Evolutionary conservation across 2,329 filamentous ascomycete species (phyloP), one percentile per base, ranked within the genome.

Genomic region (Huntiella bhutanensis): DNA sequence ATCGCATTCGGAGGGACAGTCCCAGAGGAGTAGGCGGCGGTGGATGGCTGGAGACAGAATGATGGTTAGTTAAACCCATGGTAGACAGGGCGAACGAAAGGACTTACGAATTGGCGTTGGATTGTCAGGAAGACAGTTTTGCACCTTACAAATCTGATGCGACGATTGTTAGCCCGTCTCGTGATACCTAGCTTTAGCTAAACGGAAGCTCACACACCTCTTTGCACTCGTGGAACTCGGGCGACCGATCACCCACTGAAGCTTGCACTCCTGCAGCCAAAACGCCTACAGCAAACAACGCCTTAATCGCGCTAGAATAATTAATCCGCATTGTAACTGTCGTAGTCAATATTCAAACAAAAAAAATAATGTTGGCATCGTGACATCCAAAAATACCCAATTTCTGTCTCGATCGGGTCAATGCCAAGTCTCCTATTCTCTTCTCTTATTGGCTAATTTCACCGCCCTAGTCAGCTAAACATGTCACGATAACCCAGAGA

Each of bases 1-100:
- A 68, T 98, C 87, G 75, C 91, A 98, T 72, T 98, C 88, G 58
- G 82, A 71, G 51, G 82, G 75, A 65, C 91, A 98, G 59, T 77
- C 77, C 91, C 91, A 98, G 60, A 95, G 66, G 57, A 96, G 77
- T 54, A 96, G 70, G 51, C 83, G 83, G 59, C 80, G 86, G 62
- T 82, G 75, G 55, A 94, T 60, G 52, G 91, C 86, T 94, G 58
- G 46, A 8, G n/a, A 19, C 13, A 4, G 15, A 34, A 35, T n/a
- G 1, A 36, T 10, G 16, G 32, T 43, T 43, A 43, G 41, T n/a
- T 4, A 36, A 11, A 11, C 11, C 7, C 34, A 10, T n/a, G 7
- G 12, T 15, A n/a, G 13, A 36, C 34, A 36, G 34, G 34, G 34
- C 15, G 4, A 36, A 33, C 32, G 40, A 33, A 6, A 12, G 42